Evolutionary conservation across 352 stramenopile species (phyloP).

Genomic region (Globisporangium yorkense): DNA sequence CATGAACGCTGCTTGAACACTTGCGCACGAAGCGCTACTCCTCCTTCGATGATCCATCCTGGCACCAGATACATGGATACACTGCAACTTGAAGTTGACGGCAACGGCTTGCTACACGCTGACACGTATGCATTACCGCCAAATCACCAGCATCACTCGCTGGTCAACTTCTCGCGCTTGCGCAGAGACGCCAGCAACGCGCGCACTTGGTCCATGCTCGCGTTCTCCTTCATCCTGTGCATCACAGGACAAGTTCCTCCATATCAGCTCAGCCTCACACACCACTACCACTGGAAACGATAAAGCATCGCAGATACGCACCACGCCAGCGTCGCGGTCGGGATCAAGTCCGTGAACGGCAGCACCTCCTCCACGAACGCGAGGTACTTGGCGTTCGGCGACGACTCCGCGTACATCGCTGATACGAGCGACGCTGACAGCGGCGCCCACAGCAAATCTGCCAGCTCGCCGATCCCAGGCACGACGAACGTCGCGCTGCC

Average conservation of each 20-base stretch:
- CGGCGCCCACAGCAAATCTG: constrained; percentile 91
- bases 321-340: constrained; percentile 92
- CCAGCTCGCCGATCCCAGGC: constrained; percentile 83
- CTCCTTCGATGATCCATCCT: too few relatives aligned
- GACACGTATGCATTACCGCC: too few relatives aligned
- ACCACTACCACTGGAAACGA: not conserved
- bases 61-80: too few relatives aligned
- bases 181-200: constrained; percentile 2
- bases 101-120: not conserved
- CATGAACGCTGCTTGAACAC: not conserved
- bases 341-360: constrained; percentile 95
- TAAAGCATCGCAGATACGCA: constrained; percentile 13
- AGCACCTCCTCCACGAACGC: constrained; percentile 79
- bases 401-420: constrained; percentile 86
- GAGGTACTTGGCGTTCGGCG: constrained; percentile 86
- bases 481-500: constrained; percentile 86
- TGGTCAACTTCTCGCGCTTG: not conserved
- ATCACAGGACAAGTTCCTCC: not conserved
- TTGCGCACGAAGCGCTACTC: too few relatives aligned
- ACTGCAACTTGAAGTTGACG: not conserved
- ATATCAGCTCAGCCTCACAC: too few relatives aligned
- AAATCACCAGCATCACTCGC: too few relatives aligned
- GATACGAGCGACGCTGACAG: constrained; percentile 87
- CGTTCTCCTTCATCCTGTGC: constrained; percentile 4
- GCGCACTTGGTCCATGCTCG: not conserved